Base-by-base conservation (phyloP, 2,329 filamentous ascomycete genomes). In the Ceratocystis huliohia region DNA sequence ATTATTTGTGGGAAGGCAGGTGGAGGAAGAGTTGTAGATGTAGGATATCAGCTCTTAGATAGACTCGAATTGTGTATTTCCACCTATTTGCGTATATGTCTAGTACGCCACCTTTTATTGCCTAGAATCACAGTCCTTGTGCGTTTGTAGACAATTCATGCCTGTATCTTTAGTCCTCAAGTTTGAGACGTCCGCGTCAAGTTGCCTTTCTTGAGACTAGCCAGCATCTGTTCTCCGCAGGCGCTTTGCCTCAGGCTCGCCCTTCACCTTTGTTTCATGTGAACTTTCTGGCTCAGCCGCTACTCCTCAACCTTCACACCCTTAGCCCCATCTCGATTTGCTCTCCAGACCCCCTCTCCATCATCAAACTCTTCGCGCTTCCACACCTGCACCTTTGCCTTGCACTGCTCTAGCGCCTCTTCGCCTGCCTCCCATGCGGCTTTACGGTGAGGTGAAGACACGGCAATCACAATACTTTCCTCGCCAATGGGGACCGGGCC, bases 331-430 rank as follows among this genome's bases (percentile, higher is more conserved):
- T 96, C 91, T 70, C 87, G 78, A 76, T 96, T 96, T 68, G 89
- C 90, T 76, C 91, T 86, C 92, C 92, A 96, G 57, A 94, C 82
- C 5, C 86, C 89, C 69, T 88, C 87, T 25, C 85, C 87, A 1
- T 83, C 87, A 59, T 82, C 84, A 79, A 96, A 96, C 74, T 91
- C 88, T 78, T 97, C 93, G 70, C 85, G 80, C 78, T 96, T 96
- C 93, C 93, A 96, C 53, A 99, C 87, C 78, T 99, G 94, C n/a
- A 90, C 90, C 70, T 81, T 85, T 66, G 83, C 84, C 78, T 97
- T 99, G 73, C 89, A 91, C 74, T 84, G 79, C 78, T 97, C 93
- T 67, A 97, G 77, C 44, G 91, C 88, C 76, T 95, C 90, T 78
- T 97, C 93, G 0, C 89, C 93, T 0, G 88, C 93, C 71, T 79